Percentiles rank a stretch among this genome's conserved stretches.
Evolutionary conservation across 2,329 filamentous ascomycete genomes (phyloP).

Genomic region (Nemania sp.): DNA sequence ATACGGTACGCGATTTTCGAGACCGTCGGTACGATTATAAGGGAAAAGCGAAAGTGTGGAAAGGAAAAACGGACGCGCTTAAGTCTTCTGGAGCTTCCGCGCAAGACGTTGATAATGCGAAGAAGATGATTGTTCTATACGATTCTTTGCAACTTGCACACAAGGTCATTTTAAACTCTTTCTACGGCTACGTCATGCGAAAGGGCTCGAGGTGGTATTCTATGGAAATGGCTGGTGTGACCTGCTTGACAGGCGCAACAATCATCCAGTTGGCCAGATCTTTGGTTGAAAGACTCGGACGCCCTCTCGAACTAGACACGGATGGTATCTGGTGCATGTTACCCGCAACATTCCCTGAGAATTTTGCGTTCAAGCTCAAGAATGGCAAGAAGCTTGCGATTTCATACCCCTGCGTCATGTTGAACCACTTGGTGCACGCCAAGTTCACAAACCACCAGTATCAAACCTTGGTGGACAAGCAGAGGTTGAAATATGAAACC

Average conservation of each 20-base stretch:
- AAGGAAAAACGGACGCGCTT: conserved; percentile 87
- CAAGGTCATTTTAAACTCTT: conserved; percentile 98
- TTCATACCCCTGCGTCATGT: conserved; percentile 98
- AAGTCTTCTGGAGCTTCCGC: conserved; percentile 79
- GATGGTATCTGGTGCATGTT: conserved; percentile 99
- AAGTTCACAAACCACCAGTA: conserved; percentile 98
- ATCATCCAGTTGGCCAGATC: conserved; percentile 97
- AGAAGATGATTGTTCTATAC: conserved; percentile 98
- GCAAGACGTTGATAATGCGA: conserved; percentile 84
- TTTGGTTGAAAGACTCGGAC: conserved; percentile 88
- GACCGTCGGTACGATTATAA: conserved; percentile 99
- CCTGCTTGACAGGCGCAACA: conserved; percentile 90
- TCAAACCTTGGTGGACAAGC: conserved; percentile 80
- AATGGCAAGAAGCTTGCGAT: conserved; percentile 96
- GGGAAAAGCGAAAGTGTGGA: conserved; percentile 97
- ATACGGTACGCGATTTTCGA: conserved; percentile 94
- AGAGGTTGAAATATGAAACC: conserved; percentile 88
- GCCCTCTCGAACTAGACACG: conserved; percentile 92
- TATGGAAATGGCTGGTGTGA: conserved; percentile 98
- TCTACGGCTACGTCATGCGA: conserved; percentile 99
- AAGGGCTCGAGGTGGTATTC: conserved; percentile 99
- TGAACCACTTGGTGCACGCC: conserved; percentile 94
- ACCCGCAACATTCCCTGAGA: conserved; percentile 93
- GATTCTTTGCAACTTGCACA: conserved; percentile 96
- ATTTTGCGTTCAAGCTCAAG: conserved; percentile 91